phyloP scores from a whole-genome alignment of 495 filamentous ascomycete species.

The Neurospora sp. region DNA sequence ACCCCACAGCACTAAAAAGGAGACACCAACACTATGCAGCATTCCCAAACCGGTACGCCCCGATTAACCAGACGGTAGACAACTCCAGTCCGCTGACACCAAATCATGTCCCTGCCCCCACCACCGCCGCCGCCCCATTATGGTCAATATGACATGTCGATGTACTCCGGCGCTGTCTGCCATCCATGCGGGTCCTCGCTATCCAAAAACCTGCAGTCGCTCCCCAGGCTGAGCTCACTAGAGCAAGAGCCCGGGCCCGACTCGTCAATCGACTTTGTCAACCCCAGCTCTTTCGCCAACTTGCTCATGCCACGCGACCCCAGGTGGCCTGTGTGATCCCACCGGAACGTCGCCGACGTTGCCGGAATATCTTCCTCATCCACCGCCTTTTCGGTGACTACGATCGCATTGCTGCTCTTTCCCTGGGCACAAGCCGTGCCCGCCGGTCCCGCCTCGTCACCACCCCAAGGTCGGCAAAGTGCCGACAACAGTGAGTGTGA shows the following conservation, averaged over 20 bases:
- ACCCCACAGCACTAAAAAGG: neutral
- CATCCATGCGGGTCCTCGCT: constrained; percentile 18
- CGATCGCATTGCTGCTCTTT: neutral
- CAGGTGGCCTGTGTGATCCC: constrained; percentile 2
- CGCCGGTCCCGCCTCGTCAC: neutral
- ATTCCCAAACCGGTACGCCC: neutral
- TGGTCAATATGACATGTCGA: neutral
- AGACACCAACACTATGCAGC: neutral
- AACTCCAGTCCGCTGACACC: neutral
- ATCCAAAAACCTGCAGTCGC: constrained; percentile 10
- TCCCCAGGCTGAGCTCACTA: neutral
- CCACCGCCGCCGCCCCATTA: neutral
- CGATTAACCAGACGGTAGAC: neutral
- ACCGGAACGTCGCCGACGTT: constrained; percentile 1
- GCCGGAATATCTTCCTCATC: neutral
- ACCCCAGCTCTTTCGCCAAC: constrained; percentile 3
- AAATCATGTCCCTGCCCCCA: neutral
- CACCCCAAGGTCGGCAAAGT: constrained; percentile 16
- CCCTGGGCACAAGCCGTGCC: neutral
- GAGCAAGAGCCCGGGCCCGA: neutral
- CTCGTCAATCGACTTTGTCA: neutral
- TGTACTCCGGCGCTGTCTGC: constrained; percentile 1
- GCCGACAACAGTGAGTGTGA: constrained; percentile 8
- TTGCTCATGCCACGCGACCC: neutral
- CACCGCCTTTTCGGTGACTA: neutral